phyloP scores from a whole-genome alignment of 2,329 filamentous ascomycete genomes.

The Zopfia rhizophila region DNA sequence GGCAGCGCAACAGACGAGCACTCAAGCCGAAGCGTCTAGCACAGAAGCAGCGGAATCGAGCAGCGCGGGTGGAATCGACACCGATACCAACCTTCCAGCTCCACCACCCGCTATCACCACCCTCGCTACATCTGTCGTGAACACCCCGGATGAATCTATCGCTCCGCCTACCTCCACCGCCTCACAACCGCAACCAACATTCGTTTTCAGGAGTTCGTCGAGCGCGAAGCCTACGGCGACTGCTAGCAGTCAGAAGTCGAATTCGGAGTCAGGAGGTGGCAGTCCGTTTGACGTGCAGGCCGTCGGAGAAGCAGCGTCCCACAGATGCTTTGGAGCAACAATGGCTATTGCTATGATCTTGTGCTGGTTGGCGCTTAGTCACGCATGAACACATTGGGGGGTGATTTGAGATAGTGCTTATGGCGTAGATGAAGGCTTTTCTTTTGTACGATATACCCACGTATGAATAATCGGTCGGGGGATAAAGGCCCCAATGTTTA shows the following conservation, averaged over 20 bases:
- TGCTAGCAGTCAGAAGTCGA: conserved; percentile 45
- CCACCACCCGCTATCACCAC: conserved; percentile 4
- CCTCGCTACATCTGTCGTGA: conserved; percentile 4
- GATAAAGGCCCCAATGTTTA: too few relatives aligned
- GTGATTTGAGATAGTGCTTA: too few relatives aligned
- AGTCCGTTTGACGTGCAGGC: conserved; percentile 60
- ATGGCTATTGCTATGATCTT: too few relatives aligned
- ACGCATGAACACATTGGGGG: too few relatives aligned
- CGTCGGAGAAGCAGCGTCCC: too few relatives aligned
- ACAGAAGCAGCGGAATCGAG: conserved; percentile 19
- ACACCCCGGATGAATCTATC: too few relatives aligned
- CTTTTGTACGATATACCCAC: too few relatives aligned
- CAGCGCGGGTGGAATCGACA: not conserved
- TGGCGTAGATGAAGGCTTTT: too few relatives aligned
- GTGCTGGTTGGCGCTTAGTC: too few relatives aligned
- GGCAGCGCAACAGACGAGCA: conserved; percentile 23
- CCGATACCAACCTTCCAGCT: conserved; percentile 10
- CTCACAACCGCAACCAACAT: conserved; percentile 15
- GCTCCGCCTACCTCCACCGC: conserved; percentile 8
- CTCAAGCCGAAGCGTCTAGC: conserved; percentile 14
- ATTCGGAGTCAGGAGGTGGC: conserved; percentile 54
- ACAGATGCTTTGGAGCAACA: too few relatives aligned
- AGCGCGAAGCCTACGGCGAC: conserved; percentile 17
- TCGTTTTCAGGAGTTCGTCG: conserved; percentile 23
- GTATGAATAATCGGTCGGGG: too few relatives aligned